Base-by-base conservation (phyloP, 1,139 yeast species). In the Neolecta irregularis region DNA sequence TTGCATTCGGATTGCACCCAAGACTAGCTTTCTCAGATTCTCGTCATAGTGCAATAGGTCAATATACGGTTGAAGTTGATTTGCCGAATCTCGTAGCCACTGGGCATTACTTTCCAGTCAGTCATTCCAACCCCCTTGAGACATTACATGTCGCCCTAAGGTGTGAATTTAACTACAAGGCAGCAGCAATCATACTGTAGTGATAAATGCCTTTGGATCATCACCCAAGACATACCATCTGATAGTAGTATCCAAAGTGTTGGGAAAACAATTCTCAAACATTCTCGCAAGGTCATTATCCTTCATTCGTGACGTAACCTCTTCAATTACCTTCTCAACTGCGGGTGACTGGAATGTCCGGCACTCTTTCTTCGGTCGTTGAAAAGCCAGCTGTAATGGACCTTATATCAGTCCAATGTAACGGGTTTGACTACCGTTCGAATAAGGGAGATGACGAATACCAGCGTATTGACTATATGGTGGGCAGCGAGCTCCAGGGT, bases 161-260 rank as follows among this genome's bases (percentile, higher is more conserved):
- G n/a, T n/a, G n/a, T n/a, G n/a, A n/a, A n/a, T n/a, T n/a, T n/a
- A n/a, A n/a, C n/a, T 80, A 93, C 3, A n/a, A n/a, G n/a, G n/a
- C n/a, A n/a, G n/a, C n/a, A n/a, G n/a, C n/a, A n/a, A n/a, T n/a
- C n/a, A n/a, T n/a, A 94, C 94, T 0, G 94, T 81, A 23, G 81
- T 92, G 1, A 81, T 68, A 55, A 81, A 81, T 0, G 76, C 61
- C 41, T 64, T 59, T 2, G 72, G 65, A 7, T 39, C 33, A 18
- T 44, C 45, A 8, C 53, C 48, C 24, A 47, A 48, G 9, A 53
- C 49, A 51, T 76, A 81, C 81, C 85, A 81, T 39, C 77, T 60
- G 33, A 81, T 70, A 0, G 94, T 80, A 0, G 94, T 81, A 49
- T 81, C 94, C 35, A 83, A 58, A 0, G 94, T 81, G 50, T 83